Base-by-base conservation (phyloP, 768 basidiomycete genomes). In the Podaxis sp. region DNA sequence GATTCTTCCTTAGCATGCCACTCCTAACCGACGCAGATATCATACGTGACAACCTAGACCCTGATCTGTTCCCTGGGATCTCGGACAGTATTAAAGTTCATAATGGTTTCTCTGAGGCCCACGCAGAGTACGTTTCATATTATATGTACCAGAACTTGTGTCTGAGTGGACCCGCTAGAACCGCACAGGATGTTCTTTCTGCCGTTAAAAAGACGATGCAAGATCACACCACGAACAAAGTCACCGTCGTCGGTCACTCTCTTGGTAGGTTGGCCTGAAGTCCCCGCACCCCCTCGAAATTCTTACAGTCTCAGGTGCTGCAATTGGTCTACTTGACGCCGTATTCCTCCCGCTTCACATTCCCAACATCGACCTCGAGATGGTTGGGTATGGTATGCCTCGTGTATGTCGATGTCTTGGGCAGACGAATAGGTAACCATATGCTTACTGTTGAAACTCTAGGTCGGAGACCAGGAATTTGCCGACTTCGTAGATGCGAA, bases 31-130 rank as follows among this genome's bases (percentile, higher is more conserved):
- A 87, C 68, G 61, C 68, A 49, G 72, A 85, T 59, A 70, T 86
- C 52, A 1, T 72, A 30, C 73, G 76, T 65, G 69, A 73, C 28
- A 65, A 60, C n/a, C 74, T 87, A 19, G 71, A 84, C 66, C 28
- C 77, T 0, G 70, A 70, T 2, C 77, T 87, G 7, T 88, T 87
- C 75, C 87, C 87, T 1, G 85, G 84, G 0, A 70, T 87, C 17
- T 68, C 77, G 19, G 69, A 68, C n/a, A 72, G 62, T 30, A 79
- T 85, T 24, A 65, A 69, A 61, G 84, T 81, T 11, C 87, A 85
- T 67, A 73, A 76, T 40, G 87, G 87, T 3, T 88, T 87, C 69
- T 75, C 79, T 1, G 69, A 78, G 38, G 77, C 79, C 48, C 86
- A 87, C 36, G 79, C 82, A 2, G 61, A 74, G 67, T 68, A n/a